Base-by-base conservation (phyloP, 768 basidiomycete species). In the Sarcomyxa edulis region DNA sequence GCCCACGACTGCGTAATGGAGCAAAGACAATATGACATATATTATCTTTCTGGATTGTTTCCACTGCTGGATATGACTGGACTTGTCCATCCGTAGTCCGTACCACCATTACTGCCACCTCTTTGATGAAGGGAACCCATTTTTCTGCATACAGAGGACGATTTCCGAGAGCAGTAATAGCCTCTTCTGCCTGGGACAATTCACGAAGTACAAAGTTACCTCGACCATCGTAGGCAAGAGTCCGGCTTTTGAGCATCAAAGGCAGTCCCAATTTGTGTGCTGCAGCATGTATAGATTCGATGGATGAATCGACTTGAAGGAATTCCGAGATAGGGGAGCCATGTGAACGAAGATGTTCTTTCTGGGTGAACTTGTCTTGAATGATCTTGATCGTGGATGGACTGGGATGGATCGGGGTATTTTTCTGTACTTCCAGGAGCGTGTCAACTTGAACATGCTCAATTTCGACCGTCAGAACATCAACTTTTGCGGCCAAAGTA, bases 81-180 rank as follows among this genome's bases (percentile, higher is more conserved):
- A 93, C 79, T 37, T 86, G 75, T 3, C 91, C 95, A 11, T 62
- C 58, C 5, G 68, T 68, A 11, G 84, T 80, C 23, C 89, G 80
- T 2, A 96, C 94, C 8, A 98, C 96, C 88, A 99, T 96, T 24
- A 98, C 92, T 0, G 96, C 93, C 23, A 97, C 82, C 59, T 98
- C 96, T 50, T 82, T 84, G 10, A 66, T 61, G 53, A 98, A 98
- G 0, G 82, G 77, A 0, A 93, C 86, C 84, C 90, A 96, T 52
- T 84, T 86, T 58, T 99, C 96, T 0, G 92, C 95, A 51, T 98
- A 99, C 3, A 97, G 64, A 0, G 86, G 81, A 2, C 88, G 69
- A 40, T 81, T 69, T 2, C 68, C 72, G 10, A 91, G 76, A 2
- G 66, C 58, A 1, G 62, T 45, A 23, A 79, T 66, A 1, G 77